phyloP scores from a whole-genome alignment of 306 rosid genomes.

The Ziziphus jujuba region DNA sequence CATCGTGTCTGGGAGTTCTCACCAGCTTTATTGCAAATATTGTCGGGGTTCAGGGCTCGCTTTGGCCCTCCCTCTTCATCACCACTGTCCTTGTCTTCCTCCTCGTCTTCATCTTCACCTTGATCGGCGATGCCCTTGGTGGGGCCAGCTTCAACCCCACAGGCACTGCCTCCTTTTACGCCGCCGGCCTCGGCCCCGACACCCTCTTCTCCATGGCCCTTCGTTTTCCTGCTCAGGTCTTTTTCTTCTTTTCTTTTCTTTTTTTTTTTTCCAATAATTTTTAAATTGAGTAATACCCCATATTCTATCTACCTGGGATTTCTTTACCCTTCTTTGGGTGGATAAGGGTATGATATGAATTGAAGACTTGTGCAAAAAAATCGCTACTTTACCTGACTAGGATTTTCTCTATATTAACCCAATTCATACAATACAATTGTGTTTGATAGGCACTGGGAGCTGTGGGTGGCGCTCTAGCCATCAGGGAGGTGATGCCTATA shows the following conservation, averaged over 20 bases:
- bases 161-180: conserved; percentile 70
- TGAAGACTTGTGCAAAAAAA: no score
- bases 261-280: not conserved
- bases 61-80: conserved; percentile 53
- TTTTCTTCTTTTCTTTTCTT: not conserved
- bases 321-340: not conserved
- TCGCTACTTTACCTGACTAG: not conserved
- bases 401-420: not conserved
- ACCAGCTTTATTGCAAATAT: conserved; percentile 35
- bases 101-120: conserved; percentile 56
- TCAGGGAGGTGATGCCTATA: conserved; percentile 60
- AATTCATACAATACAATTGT: not conserved
- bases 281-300: no score
- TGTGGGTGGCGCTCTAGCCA: conserved; percentile 77
- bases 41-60: conserved; percentile 45
- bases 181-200: conserved; percentile 67
- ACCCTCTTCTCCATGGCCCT: conserved; percentile 81
- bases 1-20: conserved; percentile 61
- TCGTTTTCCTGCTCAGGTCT: conserved; percentile 91
- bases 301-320: not conserved
- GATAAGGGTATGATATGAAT: no score
- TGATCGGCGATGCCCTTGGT: conserved; percentile 60
- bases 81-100: conserved; percentile 56
- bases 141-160: conserved; percentile 98
- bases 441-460: conserved; percentile 74